Percentiles rank a stretch among this genome's conserved stretches.
phyloP scores from a whole-genome alignment of 106 monocot species.

The Vanilla planifolia region DNA sequence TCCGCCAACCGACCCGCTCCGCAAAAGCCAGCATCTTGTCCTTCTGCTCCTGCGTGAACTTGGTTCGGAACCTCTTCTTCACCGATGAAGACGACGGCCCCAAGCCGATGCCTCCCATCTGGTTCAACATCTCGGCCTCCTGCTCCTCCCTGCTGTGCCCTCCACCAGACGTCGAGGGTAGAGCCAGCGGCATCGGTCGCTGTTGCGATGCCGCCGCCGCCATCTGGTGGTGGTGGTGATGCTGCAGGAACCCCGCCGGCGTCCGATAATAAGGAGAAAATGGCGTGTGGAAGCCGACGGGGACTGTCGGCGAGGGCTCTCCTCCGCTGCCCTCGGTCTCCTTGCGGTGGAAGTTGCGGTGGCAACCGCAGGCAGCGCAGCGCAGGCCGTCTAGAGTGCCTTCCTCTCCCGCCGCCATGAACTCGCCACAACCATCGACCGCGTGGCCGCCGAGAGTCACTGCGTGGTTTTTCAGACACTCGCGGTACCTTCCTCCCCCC shows the following conservation, averaged over 20 bases:
- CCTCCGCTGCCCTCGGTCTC: slow-evolving; percentile 15
- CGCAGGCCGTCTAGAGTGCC: slow-evolving; percentile 50
- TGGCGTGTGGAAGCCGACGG: slow-evolving; percentile 4
- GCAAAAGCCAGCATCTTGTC: slow-evolving; percentile 57
- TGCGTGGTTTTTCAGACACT: slow-evolving; percentile 61
- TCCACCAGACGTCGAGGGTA: slow-evolving; percentile 41
- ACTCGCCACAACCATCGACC: slow-evolving; percentile 63
- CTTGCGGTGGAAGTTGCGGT: slow-evolving; percentile 77
- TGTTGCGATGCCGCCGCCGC: background rate
- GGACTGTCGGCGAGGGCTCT: background rate
- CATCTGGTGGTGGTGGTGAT: slow-evolving; percentile 11
- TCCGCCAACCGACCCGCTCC: slow-evolving; percentile 51
- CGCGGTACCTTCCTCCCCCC: slow-evolving; percentile 29
- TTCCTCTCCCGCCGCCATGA: slow-evolving; percentile 52
- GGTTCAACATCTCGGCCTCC: slow-evolving; percentile 12
- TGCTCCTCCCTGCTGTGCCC: slow-evolving; percentile 41
- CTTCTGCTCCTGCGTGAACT: slow-evolving; percentile 65
- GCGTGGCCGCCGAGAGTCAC: slow-evolving; percentile 47
- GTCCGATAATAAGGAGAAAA: slow-evolving; percentile 36
- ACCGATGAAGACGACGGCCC: slow-evolving; percentile 10
- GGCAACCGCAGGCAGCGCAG: slow-evolving; percentile 70
- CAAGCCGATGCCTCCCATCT: background rate
- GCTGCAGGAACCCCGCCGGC: slow-evolving; percentile 25
- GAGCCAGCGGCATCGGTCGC: slow-evolving; percentile 24
- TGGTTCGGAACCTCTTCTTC: slow-evolving; percentile 58